Percentiles rank a stretch among this genome's conserved stretches.
These are phyloP conservation scores for Apiotrichum montevideense DNA, from an alignment of 1,284 basidiomycete species.

Conservation along the genomic window DNA sequence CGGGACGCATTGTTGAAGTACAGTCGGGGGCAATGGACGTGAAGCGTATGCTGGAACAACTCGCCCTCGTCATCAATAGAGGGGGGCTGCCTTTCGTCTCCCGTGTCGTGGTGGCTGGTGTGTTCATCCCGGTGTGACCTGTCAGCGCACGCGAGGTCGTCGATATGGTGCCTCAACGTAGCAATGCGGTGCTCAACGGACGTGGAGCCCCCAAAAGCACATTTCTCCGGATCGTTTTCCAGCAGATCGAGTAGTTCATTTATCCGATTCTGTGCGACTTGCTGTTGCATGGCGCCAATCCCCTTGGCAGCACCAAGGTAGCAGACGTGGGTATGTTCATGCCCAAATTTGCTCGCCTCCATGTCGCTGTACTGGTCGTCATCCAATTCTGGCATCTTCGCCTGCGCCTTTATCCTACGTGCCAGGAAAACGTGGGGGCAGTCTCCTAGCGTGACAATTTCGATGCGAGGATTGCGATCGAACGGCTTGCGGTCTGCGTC, in stretches of 20 bases:
- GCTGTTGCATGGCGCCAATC: constrained; percentile 63
- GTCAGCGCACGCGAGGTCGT: constrained; percentile 23
- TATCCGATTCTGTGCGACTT: constrained; percentile 56
- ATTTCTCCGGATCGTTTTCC: background rate
- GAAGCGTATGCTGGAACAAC: constrained; percentile 74
- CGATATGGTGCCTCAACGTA: constrained; percentile 26
- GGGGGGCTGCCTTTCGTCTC: background rate
- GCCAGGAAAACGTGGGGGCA: constrained; percentile 83
- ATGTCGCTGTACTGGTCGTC: constrained; percentile 16
- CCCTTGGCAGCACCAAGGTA: constrained; percentile 63
- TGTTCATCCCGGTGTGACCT: constrained; percentile 30
- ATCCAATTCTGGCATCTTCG: constrained; percentile 41
- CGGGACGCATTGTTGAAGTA: constrained; percentile 73
- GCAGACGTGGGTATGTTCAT: constrained; percentile 79
- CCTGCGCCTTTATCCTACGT: constrained; percentile 51
- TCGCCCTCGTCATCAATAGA: background rate
- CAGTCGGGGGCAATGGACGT: constrained; percentile 80
- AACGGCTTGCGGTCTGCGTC: constrained; percentile 66
- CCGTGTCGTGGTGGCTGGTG: constrained; percentile 16
- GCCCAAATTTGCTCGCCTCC: constrained; percentile 72
- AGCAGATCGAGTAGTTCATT: constrained; percentile 25
- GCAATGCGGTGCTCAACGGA: constrained; percentile 19
- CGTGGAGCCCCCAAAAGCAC: background rate
- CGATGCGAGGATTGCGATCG: constrained; percentile 56
- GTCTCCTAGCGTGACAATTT: constrained; percentile 64